Base-by-base conservation (phyloP, 2,329 filamentous ascomycete genomes). In the Colletotrichum chlorophyti region DNA sequence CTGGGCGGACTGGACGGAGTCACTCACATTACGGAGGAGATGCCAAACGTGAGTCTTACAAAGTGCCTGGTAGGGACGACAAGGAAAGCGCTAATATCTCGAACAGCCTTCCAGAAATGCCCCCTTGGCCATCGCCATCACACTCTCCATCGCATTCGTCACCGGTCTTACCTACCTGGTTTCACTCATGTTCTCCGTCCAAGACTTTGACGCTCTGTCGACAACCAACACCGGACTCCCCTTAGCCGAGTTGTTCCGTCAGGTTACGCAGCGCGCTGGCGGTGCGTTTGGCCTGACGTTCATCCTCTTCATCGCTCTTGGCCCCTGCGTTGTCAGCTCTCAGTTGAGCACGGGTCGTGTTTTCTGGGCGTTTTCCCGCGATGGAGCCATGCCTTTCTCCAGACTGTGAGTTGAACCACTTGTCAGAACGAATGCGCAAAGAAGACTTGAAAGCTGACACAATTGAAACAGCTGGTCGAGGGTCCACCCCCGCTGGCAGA, bases 21-120 rank as follows among this genome's bases (percentile, higher is more conserved):
- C 5, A 76, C 76, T 0, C 79, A 83, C 64, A 78, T 83, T 38
- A 78, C 79, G 0, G 79, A 82, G 62, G 80, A 82, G 65, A 80
- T 82, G 69, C 74, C 76, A n/a, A 77, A 77, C 55, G 77, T 79
- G 61, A 69, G 77, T 70, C 12, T 31, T 53, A 11, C 38, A 63
- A 26, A 3, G n/a, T 14, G 10, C 12, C 21, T 2, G 5, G 1
- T 11, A 10, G n/a, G 17, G 10, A 12, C 43, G 2, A 17, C 17
- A 15, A 5, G 15, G 12, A 2, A 23, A 15, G 15, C 17, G 3
- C 31, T 55, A 12, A 27, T 12, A 1, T 14, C 2, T 0, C 10
- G 4, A 15, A 46, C 62, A 66, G 70, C 70, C 72, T 29, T 74
- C 66, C 15, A 71, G 72, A 29, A 78, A 73, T 7, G 72, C 72